A percentile compares a stretch with the other conserved stretches of the same genome.
phyloP scores from a whole-genome alignment of 805 yeast species.

The Naumovozyma dairenensis region DNA sequence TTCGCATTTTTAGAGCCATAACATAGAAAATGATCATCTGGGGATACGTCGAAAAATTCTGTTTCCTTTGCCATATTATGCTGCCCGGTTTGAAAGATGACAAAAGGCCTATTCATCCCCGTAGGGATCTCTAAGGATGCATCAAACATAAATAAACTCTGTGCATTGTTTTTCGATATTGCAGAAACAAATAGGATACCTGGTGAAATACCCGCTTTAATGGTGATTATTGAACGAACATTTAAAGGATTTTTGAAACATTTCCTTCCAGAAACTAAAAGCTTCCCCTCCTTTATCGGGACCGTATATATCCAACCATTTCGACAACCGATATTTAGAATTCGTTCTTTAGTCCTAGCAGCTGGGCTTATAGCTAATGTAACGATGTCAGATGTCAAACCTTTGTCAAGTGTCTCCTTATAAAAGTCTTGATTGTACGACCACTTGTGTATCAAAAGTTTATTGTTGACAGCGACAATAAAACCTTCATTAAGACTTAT shows the following conservation, averaged over 20 bases:
- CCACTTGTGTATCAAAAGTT: constrained; percentile 2
- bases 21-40: constrained; percentile 14
- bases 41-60: constrained; percentile 12
- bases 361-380: too few relatives aligned
- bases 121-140: constrained; percentile 1
- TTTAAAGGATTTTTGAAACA: neutral
- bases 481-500: too few relatives aligned
- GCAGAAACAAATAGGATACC: constrained; percentile 10
- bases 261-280: neutral
- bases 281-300: neutral
- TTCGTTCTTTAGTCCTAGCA: neutral
- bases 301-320: neutral
- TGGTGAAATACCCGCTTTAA: constrained; percentile 3
- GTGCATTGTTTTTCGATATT: constrained; percentile 2
- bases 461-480: constrained; percentile 5
- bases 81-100: constrained; percentile 11
- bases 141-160: constrained; percentile 6
- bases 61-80: constrained; percentile 12
- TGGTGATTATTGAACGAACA: constrained; percentile 6
- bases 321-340: constrained; percentile 6
- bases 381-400: too few relatives aligned
- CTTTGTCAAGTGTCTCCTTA: too few relatives aligned
- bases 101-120: neutral
- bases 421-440: too few relatives aligned
- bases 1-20: constrained; percentile 14